Evolutionary conservation across 352 stramenopile species (phyloP).

Genomic region (Phytophthora litchii): DNA sequence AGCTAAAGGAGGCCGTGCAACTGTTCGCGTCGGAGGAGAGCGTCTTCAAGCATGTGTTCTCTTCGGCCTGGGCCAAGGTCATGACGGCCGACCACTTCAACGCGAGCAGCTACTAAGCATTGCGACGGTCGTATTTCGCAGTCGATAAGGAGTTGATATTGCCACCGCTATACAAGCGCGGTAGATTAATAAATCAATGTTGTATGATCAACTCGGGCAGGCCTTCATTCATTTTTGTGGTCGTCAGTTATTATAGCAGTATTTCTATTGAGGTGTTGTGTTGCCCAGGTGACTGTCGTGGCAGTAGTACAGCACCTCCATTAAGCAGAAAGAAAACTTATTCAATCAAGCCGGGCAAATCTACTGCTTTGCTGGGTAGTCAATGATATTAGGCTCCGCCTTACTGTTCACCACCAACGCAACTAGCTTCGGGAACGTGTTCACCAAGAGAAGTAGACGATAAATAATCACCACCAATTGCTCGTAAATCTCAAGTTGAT

Average conservation of each 20-base stretch:
- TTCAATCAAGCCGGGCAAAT: too few species aligned
- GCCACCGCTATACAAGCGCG: slow-evolving; percentile 5
- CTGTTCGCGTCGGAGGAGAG: slow-evolving; percentile 21
- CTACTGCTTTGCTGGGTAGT: too few species aligned
- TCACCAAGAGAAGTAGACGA: too few species aligned
- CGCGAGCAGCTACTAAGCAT: slow-evolving; percentile 24
- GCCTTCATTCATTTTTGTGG: not conserved
- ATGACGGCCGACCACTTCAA: slow-evolving; percentile 34
- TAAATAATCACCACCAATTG: too few species aligned
- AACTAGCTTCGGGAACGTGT: too few species aligned
- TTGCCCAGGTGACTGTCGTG: too few species aligned
- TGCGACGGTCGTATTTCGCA: slow-evolving; percentile 3
- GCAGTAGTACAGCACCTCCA: too few species aligned
- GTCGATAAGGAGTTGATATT: slow-evolving; percentile 9
- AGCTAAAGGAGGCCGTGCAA: slow-evolving; percentile 26
- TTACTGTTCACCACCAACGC: too few species aligned
- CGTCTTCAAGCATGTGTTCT: slow-evolving; percentile 29
- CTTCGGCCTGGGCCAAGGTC: slow-evolving; percentile 30
- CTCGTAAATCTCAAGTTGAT: too few species aligned
- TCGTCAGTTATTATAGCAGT: not conserved
- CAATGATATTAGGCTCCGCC: too few species aligned
- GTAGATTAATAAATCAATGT: slow-evolving; percentile 30
- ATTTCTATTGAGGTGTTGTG: too few species aligned
- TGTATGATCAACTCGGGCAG: slow-evolving; percentile 15
- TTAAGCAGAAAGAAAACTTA: too few species aligned